Conservation (phyloP, 345 rosid species). For the Firmiana major region DNA sequence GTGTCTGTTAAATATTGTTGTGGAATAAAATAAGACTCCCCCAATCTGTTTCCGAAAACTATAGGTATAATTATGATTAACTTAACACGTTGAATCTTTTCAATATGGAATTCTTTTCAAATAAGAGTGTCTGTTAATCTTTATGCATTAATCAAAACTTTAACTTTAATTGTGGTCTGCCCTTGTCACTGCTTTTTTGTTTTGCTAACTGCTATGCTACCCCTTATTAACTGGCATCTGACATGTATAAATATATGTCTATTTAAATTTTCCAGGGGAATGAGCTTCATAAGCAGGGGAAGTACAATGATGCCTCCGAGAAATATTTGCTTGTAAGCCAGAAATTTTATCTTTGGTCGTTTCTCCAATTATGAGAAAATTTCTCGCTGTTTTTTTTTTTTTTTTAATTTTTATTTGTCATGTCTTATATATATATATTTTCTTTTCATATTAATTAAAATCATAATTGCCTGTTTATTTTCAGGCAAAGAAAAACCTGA, state of each 20-base stretch:
- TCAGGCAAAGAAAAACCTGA: slow-evolving; percentile 83
- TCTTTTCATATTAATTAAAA: slow-evolving; percentile 8
- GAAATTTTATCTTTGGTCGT: slow-evolving; percentile 7
- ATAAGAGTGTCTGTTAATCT: background rate
- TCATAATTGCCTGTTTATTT: slow-evolving; percentile 2
- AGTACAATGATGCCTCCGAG: slow-evolving; percentile 58
- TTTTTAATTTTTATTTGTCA: background rate
- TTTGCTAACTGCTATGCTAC: background rate
- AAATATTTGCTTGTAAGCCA: slow-evolving; percentile 79
- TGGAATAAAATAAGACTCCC: background rate
- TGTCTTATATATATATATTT: background rate
- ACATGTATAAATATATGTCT: background rate
- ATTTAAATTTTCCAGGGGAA: slow-evolving; percentile 60
- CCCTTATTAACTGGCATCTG: slow-evolving; percentile 7
- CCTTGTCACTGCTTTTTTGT: background rate
- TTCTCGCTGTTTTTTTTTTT: background rate
- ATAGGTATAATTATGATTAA: background rate
- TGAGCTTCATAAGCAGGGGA: slow-evolving; percentile 79
- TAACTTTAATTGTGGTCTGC: background rate
- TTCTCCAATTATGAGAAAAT: background rate
- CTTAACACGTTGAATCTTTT: background rate
- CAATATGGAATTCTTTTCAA: background rate
- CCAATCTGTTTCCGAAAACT: background rate
- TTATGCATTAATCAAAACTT: background rate
- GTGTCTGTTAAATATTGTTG: background rate